phyloP scores from a whole-genome alignment of 2,329 filamentous ascomycete genomes.

The Orbilia oligospora region DNA sequence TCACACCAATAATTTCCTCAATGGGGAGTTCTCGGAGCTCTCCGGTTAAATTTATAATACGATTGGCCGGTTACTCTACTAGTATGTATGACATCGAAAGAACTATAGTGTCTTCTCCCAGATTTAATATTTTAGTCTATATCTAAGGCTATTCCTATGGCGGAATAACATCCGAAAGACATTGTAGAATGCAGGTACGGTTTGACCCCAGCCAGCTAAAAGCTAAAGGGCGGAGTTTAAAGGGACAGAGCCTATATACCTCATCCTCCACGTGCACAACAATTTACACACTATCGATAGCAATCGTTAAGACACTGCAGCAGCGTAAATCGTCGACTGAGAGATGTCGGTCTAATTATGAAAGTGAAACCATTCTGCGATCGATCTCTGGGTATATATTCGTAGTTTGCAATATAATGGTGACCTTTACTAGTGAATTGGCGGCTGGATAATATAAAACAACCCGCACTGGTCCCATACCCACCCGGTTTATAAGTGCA shows the following conservation, averaged over 20 bases:
- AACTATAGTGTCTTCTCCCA: background rate
- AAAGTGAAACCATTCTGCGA: background rate
- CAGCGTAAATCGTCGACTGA: background rate
- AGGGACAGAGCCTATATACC: constrained; percentile 32
- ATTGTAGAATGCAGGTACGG: constrained; percentile 47
- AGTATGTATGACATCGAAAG: background rate
- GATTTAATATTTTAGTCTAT: background rate
- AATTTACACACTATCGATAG: constrained; percentile 8
- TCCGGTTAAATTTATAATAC: background rate
- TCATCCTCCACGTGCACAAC: constrained; percentile 28
- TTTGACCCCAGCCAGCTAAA: constrained; percentile 6
- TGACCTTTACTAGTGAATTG: background rate
- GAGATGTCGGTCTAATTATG: background rate
- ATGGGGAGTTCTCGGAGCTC: constrained; percentile 3
- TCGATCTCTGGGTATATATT: background rate
- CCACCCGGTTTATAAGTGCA: background rate
- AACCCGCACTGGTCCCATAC: background rate
- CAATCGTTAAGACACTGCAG: too few relatives aligned
- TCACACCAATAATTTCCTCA: background rate
- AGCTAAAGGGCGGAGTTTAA: constrained; percentile 28
- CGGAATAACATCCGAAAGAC: constrained; percentile 42
- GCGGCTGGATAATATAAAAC: constrained; percentile 8
- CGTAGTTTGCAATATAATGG: background rate
- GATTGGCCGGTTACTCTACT: background rate
- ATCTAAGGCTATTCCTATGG: constrained; percentile 13